Evolutionary conservation across 192 early-diverging fungal species (phyloP).

Genomic region (Rhizophlyctis rosea): DNA sequence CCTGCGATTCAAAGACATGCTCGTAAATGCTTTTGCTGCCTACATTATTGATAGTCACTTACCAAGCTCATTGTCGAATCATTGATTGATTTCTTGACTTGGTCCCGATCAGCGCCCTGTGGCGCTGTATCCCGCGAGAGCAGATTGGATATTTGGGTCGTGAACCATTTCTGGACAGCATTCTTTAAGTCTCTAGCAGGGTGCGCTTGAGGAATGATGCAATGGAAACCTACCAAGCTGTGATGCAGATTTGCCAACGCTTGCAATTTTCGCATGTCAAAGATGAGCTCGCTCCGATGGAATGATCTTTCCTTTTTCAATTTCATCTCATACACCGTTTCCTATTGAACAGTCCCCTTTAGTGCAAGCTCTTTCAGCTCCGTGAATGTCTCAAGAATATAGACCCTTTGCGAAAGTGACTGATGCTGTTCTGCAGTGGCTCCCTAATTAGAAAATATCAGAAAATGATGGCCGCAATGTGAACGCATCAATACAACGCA

Average conservation of each 20-base stretch:
- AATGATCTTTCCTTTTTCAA: slow-evolving; percentile 79
- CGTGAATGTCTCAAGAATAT: background rate
- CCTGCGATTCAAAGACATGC: slow-evolving; percentile 24
- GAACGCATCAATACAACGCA: background rate
- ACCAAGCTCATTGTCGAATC: background rate
- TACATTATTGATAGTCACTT: too few species aligned
- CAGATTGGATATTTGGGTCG: slow-evolving; percentile 36
- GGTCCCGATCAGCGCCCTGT: slow-evolving; percentile 2
- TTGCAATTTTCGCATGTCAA: slow-evolving; percentile 75
- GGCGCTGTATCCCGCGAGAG: slow-evolving; percentile 4
- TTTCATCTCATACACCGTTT: slow-evolving; percentile 71
- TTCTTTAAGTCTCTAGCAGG: background rate
- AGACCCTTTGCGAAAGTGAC: background rate
- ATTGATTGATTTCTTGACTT: slow-evolving; percentile 3
- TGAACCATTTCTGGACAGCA: slow-evolving; percentile 61
- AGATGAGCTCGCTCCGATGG: slow-evolving; percentile 74
- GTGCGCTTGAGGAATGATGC: background rate
- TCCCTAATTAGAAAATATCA: too few species aligned
- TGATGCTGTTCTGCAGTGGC: slow-evolving; percentile 1
- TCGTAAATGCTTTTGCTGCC: too few species aligned
- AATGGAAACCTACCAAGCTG: slow-evolving; percentile 65
- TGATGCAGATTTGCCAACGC: slow-evolving; percentile 74
- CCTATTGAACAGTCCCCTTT: slow-evolving; percentile 47
- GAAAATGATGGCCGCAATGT: background rate
- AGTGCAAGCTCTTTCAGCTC: too few species aligned